Base-by-base conservation (phyloP, 1,284 basidiomycete species). In the Cystobasidium slooffiae region DNA sequence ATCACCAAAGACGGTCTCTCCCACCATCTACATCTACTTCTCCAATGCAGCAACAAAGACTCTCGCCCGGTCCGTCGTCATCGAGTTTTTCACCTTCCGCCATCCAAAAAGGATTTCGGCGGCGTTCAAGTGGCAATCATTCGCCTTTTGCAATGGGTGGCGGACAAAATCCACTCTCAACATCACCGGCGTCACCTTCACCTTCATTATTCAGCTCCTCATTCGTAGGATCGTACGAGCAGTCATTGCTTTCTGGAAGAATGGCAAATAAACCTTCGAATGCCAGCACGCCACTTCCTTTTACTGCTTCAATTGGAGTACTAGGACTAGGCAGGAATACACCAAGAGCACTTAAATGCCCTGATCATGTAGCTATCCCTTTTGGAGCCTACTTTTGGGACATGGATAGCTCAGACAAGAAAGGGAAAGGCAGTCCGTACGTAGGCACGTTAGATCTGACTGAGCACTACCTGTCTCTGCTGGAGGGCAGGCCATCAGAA, bases 381-480 rank as follows among this genome's bases (percentile, higher is more conserved):
- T 83, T 83, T 63, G 77, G 78, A 10, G 82, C 82, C 4, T 79
- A 80, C 63, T 83, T 81, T 51, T 83, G 82, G 78, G 75, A 78
- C 22, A 68, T 65, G 9, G 55, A 58, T 37, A 76, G 75, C 37
- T 46, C 46, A 44, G 69, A 56, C 16, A 52, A 49, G n/a, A 59
- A 76, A 8, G 43, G 65, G 20, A 72, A 77, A 6, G 78, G 80
- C 12, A 80, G 77, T 20, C 83, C 83, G 1, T 83, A 83, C 68
- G 82, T 83, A 18, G 83, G 82, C 0, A 81, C 80, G 14, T 75
- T 83, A 75, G 82, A 83, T 72, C 77, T 83, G 24, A 82, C 83
- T 43, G 62, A 75, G 1, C 79, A 82, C 73, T 83, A 80, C 62
- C 24, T 75, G 20, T 61, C 72, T 3, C 61, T 76, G 39, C 69